Conservation (phyloP, 2,329 filamentous ascomycete species). For the Claviceps monticola region DNA sequence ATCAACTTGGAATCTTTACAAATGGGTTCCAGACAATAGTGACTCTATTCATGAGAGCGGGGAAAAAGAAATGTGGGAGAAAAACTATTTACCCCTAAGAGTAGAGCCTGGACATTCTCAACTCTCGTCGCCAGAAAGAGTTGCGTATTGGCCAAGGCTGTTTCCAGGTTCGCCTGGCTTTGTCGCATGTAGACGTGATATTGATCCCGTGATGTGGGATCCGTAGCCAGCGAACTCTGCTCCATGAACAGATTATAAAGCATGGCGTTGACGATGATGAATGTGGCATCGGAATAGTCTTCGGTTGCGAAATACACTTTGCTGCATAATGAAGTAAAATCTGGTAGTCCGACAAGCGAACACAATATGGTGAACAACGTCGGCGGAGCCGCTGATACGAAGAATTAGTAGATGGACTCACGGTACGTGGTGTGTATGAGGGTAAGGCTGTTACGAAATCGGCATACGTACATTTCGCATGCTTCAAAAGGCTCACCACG, state of each 20-base stretch:
- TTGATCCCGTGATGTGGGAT: slow-evolving; percentile 19
- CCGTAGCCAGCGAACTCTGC: slow-evolving; percentile 23
- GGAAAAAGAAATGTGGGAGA: neutral
- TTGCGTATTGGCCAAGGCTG: slow-evolving; percentile 35
- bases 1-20: neutral
- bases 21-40: neutral
- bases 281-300: slow-evolving; percentile 34
- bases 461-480: slow-evolving; percentile 27
- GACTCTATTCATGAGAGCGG: neutral
- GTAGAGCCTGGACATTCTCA: slow-evolving; percentile 42
- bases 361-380: slow-evolving; percentile 37
- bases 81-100: slow-evolving; percentile 36
- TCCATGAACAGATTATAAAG: slow-evolving; percentile 38
- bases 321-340: slow-evolving; percentile 36
- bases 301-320: slow-evolving; percentile 38
- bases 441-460: too few relatives aligned
- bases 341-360: slow-evolving; percentile 32
- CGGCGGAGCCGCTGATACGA: slow-evolving; percentile 26
- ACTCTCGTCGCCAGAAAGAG: slow-evolving; percentile 41
- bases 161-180: slow-evolving; percentile 36
- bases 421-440: neutral
- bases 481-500: slow-evolving; percentile 34
- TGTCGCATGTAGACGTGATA: slow-evolving; percentile 25
- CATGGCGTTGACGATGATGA: slow-evolving; percentile 35
- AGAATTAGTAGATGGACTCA: neutral